Evolutionary conservation across 2,329 filamentous ascomycete genomes (phyloP).

Genomic region (Xylariaceae sp.): DNA sequence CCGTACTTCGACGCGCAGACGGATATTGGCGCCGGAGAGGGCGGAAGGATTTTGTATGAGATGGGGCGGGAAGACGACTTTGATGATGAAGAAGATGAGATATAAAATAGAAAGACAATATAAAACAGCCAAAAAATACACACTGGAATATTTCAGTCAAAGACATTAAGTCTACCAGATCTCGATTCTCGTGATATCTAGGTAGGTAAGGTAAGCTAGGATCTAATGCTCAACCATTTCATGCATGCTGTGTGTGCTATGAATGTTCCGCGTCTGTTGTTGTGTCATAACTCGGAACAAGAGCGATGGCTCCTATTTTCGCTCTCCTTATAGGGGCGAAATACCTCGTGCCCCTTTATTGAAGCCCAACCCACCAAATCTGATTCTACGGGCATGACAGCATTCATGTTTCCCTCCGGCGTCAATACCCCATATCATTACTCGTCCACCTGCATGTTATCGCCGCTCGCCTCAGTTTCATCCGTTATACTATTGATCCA

Average conservation of each 20-base stretch:
- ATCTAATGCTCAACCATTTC: slow-evolving; percentile 14
- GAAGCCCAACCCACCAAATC: slow-evolving; percentile 24
- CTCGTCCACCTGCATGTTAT: slow-evolving; percentile 44
- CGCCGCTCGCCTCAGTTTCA: slow-evolving; percentile 43
- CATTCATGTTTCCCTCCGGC: slow-evolving; percentile 8
- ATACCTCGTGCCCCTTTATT: slow-evolving; percentile 7
- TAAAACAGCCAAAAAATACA: slow-evolving; percentile 11
- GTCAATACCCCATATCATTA: slow-evolving; percentile 16
- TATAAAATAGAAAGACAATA: slow-evolving; percentile 23
- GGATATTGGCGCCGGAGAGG: slow-evolving; percentile 70
- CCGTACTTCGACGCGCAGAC: slow-evolving; percentile 97
- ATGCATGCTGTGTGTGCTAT: neutral
- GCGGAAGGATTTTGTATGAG: slow-evolving; percentile 90
- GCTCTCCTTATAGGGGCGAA: slow-evolving; percentile 1
- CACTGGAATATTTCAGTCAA: neutral
- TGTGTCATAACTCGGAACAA: neutral
- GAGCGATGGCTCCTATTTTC: slow-evolving; percentile 1
- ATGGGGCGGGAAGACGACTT: slow-evolving; percentile 97
- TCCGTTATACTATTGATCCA: slow-evolving; percentile 73
- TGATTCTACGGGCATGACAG: slow-evolving; percentile 31
- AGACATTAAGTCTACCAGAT: neutral
- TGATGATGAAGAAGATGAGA: slow-evolving; percentile 66
- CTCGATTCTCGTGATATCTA: slow-evolving; percentile 15
- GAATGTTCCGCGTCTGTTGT: neutral
- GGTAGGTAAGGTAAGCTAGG: neutral